These are phyloP conservation scores for Debaryomycetaceae sp. DNA, from an alignment of 1,139 yeast species.

Conservation along the genomic window DNA sequence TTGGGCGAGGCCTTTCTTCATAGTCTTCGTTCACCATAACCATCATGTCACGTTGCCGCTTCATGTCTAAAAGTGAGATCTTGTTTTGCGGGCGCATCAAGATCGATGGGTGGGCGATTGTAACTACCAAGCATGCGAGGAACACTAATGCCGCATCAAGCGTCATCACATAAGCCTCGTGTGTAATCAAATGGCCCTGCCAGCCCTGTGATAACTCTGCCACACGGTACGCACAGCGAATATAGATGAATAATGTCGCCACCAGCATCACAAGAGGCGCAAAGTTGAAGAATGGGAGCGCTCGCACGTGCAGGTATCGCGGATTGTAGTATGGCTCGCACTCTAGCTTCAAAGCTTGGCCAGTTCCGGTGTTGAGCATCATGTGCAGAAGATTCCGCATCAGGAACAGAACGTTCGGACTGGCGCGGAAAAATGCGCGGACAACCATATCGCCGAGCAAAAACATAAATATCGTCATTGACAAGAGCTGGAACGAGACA, in stretches of 20 bases:
- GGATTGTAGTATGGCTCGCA: constrained; percentile 12
- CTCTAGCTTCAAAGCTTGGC: constrained; percentile 6
- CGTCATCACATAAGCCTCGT: constrained; percentile 17
- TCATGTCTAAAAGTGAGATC: constrained; percentile 6
- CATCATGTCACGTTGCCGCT: too few species aligned
- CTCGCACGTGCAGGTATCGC: constrained; percentile 8
- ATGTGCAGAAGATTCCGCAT: constrained; percentile 7
- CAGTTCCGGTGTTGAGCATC: constrained; percentile 15
- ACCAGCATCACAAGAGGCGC: constrained; percentile 14
- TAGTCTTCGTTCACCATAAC: not conserved
- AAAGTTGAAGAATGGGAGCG: constrained; percentile 10
- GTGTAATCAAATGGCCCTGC: constrained; percentile 23
- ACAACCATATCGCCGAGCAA: constrained; percentile 18
- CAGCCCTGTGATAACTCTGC: constrained; percentile 23
- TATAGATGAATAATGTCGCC: constrained; percentile 14
- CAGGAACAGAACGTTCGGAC: constrained; percentile 7
- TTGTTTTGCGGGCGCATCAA: constrained; percentile 13
- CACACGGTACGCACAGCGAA: constrained; percentile 22
- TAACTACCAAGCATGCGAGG: constrained; percentile 10
- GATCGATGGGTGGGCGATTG: constrained; percentile 17
- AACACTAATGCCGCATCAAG: constrained; percentile 18
- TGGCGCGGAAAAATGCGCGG: constrained; percentile 14
- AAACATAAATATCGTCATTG: constrained; percentile 22
- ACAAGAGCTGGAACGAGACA: constrained; percentile 25
- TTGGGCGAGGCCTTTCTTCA: too few species aligned